Percentiles rank a stretch among this genome's conserved stretches.
Evolutionary conservation across 1,139 yeast genomes (phyloP).

Genomic region (Oligophagozyma castellii): DNA sequence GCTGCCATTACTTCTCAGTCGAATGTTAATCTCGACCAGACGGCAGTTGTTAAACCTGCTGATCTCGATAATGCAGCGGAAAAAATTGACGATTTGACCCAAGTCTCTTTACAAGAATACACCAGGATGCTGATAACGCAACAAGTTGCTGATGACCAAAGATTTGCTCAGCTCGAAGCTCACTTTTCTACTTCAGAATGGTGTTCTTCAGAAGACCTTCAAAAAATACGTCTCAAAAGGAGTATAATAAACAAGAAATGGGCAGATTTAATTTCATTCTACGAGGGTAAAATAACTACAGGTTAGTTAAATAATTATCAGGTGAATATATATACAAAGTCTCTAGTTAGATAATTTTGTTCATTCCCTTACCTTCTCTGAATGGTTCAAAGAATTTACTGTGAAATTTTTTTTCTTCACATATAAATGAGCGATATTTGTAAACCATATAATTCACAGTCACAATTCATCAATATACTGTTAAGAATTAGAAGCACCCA

Average conservation of each 20-base stretch:
- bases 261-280: conserved; percentile 3
- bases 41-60: not conserved
- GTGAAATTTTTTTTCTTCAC: too few species aligned
- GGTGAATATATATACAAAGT: too few species aligned
- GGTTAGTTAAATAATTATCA: too few species aligned
- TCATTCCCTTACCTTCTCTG: too few species aligned
- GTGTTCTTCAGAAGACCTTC: conserved; percentile 3
- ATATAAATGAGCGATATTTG: too few species aligned
- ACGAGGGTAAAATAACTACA: conserved; percentile 4
- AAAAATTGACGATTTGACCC: too few species aligned
- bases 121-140: conserved; percentile 2
- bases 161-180: conserved; percentile 2
- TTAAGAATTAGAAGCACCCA: too few species aligned
- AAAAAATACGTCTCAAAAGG: conserved; percentile 2
- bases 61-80: not conserved
- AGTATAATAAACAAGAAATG: conserved; percentile 3
- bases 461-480: too few species aligned
- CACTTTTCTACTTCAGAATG: conserved; percentile 2
- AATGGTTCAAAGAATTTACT: too few species aligned
- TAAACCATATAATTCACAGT: too few species aligned
- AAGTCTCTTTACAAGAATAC: conserved; percentile 1
- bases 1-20: not conserved
- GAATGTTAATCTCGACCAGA: not conserved
- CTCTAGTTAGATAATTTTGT: too few species aligned
- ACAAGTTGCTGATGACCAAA: conserved; percentile 2